These are phyloP conservation scores for Erysiphe neolycopersici DNA, from an alignment of 2,329 filamentous ascomycete genomes.

Conservation along the genomic window DNA sequence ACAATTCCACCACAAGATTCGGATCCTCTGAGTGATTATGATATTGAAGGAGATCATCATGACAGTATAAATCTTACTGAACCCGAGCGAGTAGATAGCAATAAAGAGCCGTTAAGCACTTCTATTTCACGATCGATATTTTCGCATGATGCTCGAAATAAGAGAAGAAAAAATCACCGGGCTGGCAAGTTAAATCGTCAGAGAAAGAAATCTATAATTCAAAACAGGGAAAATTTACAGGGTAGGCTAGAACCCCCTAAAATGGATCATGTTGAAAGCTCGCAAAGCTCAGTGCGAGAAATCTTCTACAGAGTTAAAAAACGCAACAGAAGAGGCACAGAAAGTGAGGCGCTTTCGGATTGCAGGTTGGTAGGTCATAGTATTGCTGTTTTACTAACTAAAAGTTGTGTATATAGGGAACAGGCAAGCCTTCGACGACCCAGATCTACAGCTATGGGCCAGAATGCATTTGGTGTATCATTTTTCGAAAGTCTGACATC, in stretches of 20 bases:
- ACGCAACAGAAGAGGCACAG: constrained; percentile 48
- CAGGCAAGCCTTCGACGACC: constrained; percentile 31
- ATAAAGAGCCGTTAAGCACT: too few relatives aligned
- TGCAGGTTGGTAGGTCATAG: constrained; percentile 32
- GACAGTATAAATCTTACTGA: too few relatives aligned
- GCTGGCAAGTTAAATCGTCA: constrained; percentile 52
- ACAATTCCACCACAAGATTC: too few relatives aligned
- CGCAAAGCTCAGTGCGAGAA: constrained; percentile 8
- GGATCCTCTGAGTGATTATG: too few relatives aligned
- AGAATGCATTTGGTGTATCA: constrained; percentile 14
- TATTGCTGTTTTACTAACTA: constrained; percentile 3
- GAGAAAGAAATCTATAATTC: constrained; percentile 58
- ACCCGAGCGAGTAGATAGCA: too few relatives aligned
- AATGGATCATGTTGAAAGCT: constrained; percentile 12
- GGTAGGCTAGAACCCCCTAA: constrained; percentile 13
- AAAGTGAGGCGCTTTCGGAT: constrained; percentile 69
- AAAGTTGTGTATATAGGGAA: constrained; percentile 9
- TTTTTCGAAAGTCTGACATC: constrained; percentile 13
- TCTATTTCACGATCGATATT: too few relatives aligned
- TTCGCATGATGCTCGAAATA: constrained; percentile 11
- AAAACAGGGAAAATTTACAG: constrained; percentile 23
- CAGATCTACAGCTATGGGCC: constrained; percentile 24
- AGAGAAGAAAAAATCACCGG: constrained; percentile 51
- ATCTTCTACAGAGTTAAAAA: constrained; percentile 24
- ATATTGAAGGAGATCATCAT: too few relatives aligned